Base-by-base conservation (phyloP, 2,329 filamentous ascomycete species). In the Grosmannia clavigera region DNA sequence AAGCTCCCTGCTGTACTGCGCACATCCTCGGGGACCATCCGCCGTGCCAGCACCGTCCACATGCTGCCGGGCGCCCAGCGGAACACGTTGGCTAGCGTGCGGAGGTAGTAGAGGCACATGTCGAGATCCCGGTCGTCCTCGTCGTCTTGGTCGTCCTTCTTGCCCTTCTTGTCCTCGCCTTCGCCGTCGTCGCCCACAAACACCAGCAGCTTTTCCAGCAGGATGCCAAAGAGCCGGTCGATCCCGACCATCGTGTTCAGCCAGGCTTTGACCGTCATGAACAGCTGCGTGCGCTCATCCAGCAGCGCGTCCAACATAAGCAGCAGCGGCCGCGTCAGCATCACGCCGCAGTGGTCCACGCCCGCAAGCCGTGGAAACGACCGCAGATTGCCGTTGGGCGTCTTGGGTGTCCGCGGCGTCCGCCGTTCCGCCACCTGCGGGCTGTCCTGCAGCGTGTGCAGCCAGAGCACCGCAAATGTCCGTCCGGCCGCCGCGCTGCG, bases 271-370 rank as follows among this genome's bases (percentile, higher is more conserved):
- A 90, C 83, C 31, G 87, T 86, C 72, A 90, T 86, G 63, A 86
- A 90, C 16, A 87, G 75, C 66, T 92, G 88, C 2, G 84, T 86
- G 25, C 82, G 79, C 62, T 90, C 85, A 61, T 92, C 86, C 22
- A 82, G 73, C 1, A 97, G 76, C 1, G 86, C 81, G 71, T 97
- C 92, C 31, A 97, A 76, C 64, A 95, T 79, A 12, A 95, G 74
- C 64, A 96, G 87, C 22, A 96, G 72, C 1, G 92, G 92, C 57
- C 90, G 83, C 6, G 86, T 86, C 50, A 97, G 78, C 75, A 96
- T 86, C 6, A 86, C 75, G 65, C 88, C 82, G 68, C 85, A 89
- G 64, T 86, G 77, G 33, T 83, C 82, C 67, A 77, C 76, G 7
- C 82, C 83, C 9, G 72, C 79, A 65, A 80, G 75, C 31, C 79